phyloP scores from a whole-genome alignment of 495 filamentous ascomycete genomes.

The Penicillium robsamsonii region DNA sequence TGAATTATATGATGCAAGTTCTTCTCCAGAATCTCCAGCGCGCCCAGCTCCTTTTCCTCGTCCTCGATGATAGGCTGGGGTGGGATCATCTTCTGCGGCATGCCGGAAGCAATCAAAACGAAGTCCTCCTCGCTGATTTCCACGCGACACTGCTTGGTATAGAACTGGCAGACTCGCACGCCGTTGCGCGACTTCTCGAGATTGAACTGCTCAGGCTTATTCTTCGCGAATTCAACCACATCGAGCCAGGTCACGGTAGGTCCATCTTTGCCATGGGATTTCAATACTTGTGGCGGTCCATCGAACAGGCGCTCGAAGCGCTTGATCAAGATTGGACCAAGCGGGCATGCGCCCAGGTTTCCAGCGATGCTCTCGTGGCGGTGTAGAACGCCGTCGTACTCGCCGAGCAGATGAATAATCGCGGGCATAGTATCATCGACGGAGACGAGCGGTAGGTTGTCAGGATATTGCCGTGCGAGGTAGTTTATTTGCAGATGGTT shows the following conservation, averaged over 20 bases:
- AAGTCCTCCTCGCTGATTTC: slow-evolving; percentile 89
- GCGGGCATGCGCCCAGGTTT: slow-evolving; percentile 78
- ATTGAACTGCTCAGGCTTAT: slow-evolving; percentile 76
- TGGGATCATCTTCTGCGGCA: slow-evolving; percentile 79
- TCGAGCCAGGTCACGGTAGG: slow-evolving; percentile 74
- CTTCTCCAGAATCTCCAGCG: slow-evolving; percentile 77
- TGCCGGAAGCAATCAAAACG: slow-evolving; percentile 74
- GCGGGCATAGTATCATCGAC: slow-evolving; percentile 58
- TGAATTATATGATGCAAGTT: slow-evolving; percentile 71
- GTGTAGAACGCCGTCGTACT: slow-evolving; percentile 80
- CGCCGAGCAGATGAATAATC: slow-evolving; percentile 64
- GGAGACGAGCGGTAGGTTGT: slow-evolving; percentile 61
- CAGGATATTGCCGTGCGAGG: slow-evolving; percentile 61
- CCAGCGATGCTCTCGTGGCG: slow-evolving; percentile 82
- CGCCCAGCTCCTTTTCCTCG: slow-evolving; percentile 79
- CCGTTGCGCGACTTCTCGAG: slow-evolving; percentile 67
- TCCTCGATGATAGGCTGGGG: slow-evolving; percentile 81
- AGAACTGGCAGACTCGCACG: slow-evolving; percentile 71
- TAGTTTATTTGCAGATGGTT: slow-evolving; percentile 81
- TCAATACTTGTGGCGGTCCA: slow-evolving; percentile 68
- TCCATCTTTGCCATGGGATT: slow-evolving; percentile 61
- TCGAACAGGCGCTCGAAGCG: slow-evolving; percentile 85
- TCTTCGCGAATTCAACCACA: slow-evolving; percentile 78
- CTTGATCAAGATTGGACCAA: slow-evolving; percentile 78
- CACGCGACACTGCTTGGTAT: slow-evolving; percentile 74